phyloP scores from a whole-genome alignment of 2,329 filamentous ascomycete genomes.

The Ceratocystis papillata region DNA sequence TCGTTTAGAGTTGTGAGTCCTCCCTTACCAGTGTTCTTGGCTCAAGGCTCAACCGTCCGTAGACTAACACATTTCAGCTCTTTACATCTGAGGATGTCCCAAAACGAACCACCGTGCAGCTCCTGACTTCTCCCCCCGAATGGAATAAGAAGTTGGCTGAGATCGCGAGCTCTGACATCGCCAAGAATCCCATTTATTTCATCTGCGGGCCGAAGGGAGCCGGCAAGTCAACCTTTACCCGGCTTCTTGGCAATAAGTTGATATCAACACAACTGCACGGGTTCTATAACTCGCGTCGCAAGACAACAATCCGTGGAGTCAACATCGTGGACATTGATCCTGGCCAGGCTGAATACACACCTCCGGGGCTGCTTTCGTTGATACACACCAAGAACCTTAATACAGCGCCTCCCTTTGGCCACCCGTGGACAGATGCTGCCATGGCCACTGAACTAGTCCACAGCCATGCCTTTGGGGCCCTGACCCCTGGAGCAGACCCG shows the following conservation, averaged over 20 bases:
- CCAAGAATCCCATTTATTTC: slow-evolving; percentile 38
- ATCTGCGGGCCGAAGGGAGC: slow-evolving; percentile 61
- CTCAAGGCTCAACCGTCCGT: not conserved
- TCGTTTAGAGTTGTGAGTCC: slow-evolving; percentile 43
- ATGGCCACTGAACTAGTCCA: slow-evolving; percentile 37
- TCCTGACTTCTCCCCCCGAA: slow-evolving; percentile 46
- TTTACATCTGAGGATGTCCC: slow-evolving; percentile 44
- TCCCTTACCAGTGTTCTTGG: not conserved
- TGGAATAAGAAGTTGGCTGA: slow-evolving; percentile 50
- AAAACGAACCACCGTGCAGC: slow-evolving; percentile 41
- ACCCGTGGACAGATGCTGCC: slow-evolving; percentile 34
- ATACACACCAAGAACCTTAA: slow-evolving; percentile 50
- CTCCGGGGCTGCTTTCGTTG: slow-evolving; percentile 59
- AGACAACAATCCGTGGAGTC: slow-evolving; percentile 30
- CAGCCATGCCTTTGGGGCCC: slow-evolving; percentile 55
- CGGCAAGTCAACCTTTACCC: slow-evolving; percentile 66
- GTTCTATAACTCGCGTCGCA: slow-evolving; percentile 25
- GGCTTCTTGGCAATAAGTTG: slow-evolving; percentile 54
- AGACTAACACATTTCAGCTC: slow-evolving; percentile 36
- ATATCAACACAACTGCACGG: slow-evolving; percentile 38
- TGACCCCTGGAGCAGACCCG: slow-evolving; percentile 54
- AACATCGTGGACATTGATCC: slow-evolving; percentile 66
- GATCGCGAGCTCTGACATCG: slow-evolving; percentile 29
- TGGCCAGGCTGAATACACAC: slow-evolving; percentile 63
- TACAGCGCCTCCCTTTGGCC: slow-evolving; percentile 56